Evolutionary conservation across 768 basidiomycete species (phyloP), one percentile per base, ranked within the genome.

Genomic region (Trametopsis cervina): DNA sequence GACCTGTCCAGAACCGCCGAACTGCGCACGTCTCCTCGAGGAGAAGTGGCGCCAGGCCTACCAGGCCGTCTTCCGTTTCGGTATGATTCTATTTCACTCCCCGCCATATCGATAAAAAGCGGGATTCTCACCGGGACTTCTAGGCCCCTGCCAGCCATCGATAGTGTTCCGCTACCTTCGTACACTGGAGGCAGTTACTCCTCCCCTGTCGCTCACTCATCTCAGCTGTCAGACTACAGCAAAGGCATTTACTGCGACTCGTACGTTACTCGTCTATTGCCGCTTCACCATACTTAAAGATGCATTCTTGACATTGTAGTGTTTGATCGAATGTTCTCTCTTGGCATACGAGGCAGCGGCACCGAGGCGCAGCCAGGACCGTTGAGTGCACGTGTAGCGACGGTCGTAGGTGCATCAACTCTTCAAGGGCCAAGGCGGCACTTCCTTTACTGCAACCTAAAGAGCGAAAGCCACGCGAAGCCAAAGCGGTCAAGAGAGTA

Each of bases 31-130:
- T 11, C 66, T 88, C 4, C 74, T 96, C 6, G 92, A 95, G 56
- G 93, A 97, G 51, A 95, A 94, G 62, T 97, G 92, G 91, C 72
- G 81, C 36, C 88, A 89, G 58, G 91, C 89, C 0, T 93, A 93
- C 58, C 76, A 83, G 37, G 79, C 89, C 17, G 83, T 91, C 6
- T 89, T 90, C 63, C 79, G 91, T 37, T 93, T 92, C 63, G 92
- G 89, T 81, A 39, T 43, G 69, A 54, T 18, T 21, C 26, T n/a
- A 27, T 39, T 40, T 24, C 26, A 44, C 39, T 36, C 22, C 33
- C n/a, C 11, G n/a, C 18, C 40, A 22, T 27, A 21, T 33, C 35
- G 42, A 15, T 38, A 20, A 38, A 42, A 40, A 25, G 38, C 29
- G 25, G 5, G 40, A 24, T n/a, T n/a, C n/a, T n/a, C n/a, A n/a